Base-by-base conservation (phyloP, 805 yeast species). In the Candida taoyuanica region DNA sequence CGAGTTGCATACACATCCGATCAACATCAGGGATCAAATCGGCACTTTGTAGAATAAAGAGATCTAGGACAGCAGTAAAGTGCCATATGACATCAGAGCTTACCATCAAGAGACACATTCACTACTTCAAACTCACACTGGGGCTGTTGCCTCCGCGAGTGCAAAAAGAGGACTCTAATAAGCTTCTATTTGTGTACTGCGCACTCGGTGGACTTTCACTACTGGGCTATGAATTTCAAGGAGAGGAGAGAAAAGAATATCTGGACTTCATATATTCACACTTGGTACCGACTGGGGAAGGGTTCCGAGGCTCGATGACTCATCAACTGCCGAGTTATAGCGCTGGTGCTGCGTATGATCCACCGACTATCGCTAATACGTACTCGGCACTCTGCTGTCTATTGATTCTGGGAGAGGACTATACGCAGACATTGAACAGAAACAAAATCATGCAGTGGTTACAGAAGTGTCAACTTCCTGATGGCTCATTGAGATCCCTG, bases 331-430 rank as follows among this genome's bases (percentile, higher is more conserved):
- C 46, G 1, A 3, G 4, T 5, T 24, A 17, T 4, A 36, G 17
- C 8, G 32, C 14, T 5, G 43, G 42, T 2, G 39, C 44, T 3
- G 36, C 33, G 8, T 79, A 76, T 50, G 88, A 81, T 51, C 63
- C 77, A 1, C 75, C 89, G 1, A 81, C 77, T 46, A 58, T 86
- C 6, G 74, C 91, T 1, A 76, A 88, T 5, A 88, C 96, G 0
- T 77, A 79, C 47, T 84, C 88, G 62, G 89, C 86, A 2, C 58
- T 88, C 24, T 71, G 76, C 25, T 64, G 71, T 9, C 63, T 84
- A 27, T 55, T 76, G 1, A 62, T 74, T n/a, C 60, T 84, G 12
- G 64, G 66, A 23, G 74, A 69, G 34, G 68, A 67, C 35, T 62
- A 65, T 23, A 47, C 64, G 47, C 30, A 42, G 13, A 41, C 69